Percentiles rank a stretch among this genome's conserved stretches.
phyloP scores from a whole-genome alignment of 495 filamentous ascomycete genomes.

The Penicillium pulvis region DNA sequence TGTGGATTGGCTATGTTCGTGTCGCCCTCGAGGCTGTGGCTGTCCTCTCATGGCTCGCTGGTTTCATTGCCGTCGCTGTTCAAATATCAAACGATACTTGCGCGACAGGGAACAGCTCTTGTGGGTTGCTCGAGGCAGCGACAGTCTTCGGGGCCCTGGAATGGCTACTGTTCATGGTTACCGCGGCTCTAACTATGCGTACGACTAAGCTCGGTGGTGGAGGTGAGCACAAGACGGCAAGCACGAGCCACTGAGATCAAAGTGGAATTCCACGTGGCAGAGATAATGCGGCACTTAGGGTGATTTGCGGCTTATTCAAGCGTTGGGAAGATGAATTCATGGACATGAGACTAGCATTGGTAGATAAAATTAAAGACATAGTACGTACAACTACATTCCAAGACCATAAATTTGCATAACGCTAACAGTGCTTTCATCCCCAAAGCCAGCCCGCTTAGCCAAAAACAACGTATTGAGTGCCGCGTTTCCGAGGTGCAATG shows the following conservation, averaged over 20 bases:
- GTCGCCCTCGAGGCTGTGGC: constrained; percentile 27
- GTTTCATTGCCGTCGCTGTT: constrained; percentile 33
- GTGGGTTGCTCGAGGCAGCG: constrained; percentile 27
- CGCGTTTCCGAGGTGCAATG: constrained; percentile 45
- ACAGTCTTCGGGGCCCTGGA: constrained; percentile 30
- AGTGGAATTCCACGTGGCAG: no score
- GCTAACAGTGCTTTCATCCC: constrained; percentile 33
- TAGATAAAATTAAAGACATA: neutral
- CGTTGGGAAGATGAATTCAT: no score
- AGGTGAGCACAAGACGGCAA: no score
- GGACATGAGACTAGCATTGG: no score
- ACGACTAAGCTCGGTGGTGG: no score
- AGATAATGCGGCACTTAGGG: no score
- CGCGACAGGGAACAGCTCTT: constrained; percentile 16
- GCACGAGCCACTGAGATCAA: no score
- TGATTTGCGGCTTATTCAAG: no score
- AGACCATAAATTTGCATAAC: constrained; percentile 39
- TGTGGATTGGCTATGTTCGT: constrained; percentile 27
- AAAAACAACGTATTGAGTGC: constrained; percentile 42
- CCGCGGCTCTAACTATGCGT: constrained; percentile 20
- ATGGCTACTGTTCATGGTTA: constrained; percentile 33
- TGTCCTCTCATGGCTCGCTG: constrained; percentile 33
- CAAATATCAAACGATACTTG: constrained; percentile 9
- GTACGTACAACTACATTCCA: constrained; percentile 15
- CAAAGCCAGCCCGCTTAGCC: constrained; percentile 36